Percentiles rank a stretch among this genome's conserved stretches.
phyloP scores from a whole-genome alignment of 495 filamentous ascomycete species.

The Schizothecium vesticola region DNA sequence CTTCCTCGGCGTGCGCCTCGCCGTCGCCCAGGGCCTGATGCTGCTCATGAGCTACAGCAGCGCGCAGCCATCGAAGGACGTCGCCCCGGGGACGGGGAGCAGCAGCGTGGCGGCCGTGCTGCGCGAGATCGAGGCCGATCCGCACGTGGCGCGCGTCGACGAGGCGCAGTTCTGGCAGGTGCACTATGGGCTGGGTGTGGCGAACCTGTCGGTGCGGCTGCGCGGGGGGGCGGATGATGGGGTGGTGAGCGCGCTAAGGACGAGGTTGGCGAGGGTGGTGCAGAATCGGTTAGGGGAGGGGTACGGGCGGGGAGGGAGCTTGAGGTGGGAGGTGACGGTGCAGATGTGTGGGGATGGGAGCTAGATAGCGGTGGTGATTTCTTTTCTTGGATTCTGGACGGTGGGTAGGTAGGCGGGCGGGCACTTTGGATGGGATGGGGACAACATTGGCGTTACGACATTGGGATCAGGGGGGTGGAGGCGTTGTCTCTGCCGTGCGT shows the following conservation, averaged over 20 bases:
- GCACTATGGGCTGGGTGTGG: constrained; percentile 94
- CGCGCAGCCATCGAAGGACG: constrained; percentile 6
- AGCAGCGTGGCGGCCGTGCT: constrained; percentile 68
- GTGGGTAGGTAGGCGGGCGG: neutral
- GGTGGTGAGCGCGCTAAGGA: constrained; percentile 61
- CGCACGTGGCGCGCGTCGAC: constrained; percentile 66
- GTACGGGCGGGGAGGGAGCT: constrained; percentile 69
- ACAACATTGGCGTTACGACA: neutral
- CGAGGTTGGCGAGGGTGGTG: constrained; percentile 69
- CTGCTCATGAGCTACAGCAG: constrained; percentile 79
- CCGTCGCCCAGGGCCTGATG: constrained; percentile 82
- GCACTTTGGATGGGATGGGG: neutral
- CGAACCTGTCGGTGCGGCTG: constrained; percentile 78
- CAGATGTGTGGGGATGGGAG: constrained; percentile 36
- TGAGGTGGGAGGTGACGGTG: constrained; percentile 81
- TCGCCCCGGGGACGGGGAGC: constrained; percentile 3
- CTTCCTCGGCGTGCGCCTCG: constrained; percentile 71
- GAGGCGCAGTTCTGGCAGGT: constrained; percentile 98
- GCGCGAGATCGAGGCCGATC: constrained; percentile 76
- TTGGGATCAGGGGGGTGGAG: neutral
- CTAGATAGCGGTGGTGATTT: neutral
- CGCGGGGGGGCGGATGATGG: constrained; percentile 53
- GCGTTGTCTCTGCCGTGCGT: too few species aligned
- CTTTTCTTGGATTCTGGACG: constrained; percentile 6
- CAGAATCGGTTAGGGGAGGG: constrained; percentile 82